Conservation (phyloP, 2,329 filamentous ascomycete genomes). For the Sporothrix brunneoviolacea region DNA sequence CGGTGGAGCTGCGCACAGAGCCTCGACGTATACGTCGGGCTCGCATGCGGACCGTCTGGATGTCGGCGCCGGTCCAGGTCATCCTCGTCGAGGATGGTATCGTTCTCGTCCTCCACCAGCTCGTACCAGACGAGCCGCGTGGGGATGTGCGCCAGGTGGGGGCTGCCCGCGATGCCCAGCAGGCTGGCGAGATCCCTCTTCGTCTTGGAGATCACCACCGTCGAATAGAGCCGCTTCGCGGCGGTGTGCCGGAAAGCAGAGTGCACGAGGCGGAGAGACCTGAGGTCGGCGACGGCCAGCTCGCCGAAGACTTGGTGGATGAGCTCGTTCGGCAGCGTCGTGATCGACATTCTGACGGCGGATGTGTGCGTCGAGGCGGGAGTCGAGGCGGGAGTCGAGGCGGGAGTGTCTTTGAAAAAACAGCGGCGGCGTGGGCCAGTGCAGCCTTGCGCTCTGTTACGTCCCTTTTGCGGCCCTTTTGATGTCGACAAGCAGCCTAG, state of each 20-base stretch:
- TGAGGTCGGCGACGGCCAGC: background rate
- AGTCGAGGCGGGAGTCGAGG: no score
- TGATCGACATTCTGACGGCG: background rate
- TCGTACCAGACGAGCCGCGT: constrained; percentile 9
- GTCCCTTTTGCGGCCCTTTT: no score
- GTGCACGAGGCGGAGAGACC: background rate
- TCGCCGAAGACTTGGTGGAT: background rate
- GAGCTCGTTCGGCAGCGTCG: background rate
- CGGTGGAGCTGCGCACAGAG: no score
- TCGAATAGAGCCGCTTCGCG: background rate
- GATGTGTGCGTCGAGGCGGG: no score
- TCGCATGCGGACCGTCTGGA: no score
- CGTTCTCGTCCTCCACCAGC: constrained; percentile 2
- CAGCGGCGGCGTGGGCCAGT: no score
- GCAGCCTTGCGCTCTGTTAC: no score
- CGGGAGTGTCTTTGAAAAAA: no score
- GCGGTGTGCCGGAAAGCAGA: background rate
- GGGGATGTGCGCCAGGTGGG: background rate
- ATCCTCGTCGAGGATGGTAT: no score
- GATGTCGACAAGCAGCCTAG: no score
- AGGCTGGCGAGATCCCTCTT: background rate
- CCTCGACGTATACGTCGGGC: no score
- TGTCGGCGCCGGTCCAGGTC: no score
- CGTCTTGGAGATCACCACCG: background rate
- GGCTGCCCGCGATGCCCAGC: background rate